These are phyloP conservation scores for Colletotrichum aenigma DNA, from an alignment of 2,329 filamentous ascomycete species.

Conservation along the genomic window DNA sequence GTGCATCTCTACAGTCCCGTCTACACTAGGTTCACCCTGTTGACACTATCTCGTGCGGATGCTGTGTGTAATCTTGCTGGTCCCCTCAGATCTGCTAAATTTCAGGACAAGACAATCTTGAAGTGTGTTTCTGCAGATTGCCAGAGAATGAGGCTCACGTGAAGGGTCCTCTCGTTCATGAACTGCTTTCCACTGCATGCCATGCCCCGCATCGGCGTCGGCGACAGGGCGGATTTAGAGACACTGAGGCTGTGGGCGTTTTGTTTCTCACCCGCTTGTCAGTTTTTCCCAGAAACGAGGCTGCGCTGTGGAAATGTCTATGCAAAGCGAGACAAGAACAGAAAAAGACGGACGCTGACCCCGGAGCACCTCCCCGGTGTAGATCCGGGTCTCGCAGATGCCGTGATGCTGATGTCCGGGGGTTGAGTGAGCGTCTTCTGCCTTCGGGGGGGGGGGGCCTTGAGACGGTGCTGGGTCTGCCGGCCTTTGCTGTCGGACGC, in stretches of 20 bases:
- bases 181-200: not conserved
- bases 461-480: not conserved
- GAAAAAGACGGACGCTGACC: not conserved
- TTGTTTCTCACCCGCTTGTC: not conserved
- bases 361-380: not conserved
- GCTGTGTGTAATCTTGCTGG: not conserved
- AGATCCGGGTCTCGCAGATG: conserved; percentile 4
- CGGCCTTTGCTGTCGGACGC: not conserved
- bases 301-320: not conserved
- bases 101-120: not conserved
- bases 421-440: not conserved
- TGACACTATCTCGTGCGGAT: not conserved
- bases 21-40: not conserved
- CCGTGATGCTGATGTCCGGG: not conserved
- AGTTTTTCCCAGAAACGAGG: not conserved
- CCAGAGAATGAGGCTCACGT: not conserved
- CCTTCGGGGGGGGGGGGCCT: not conserved
- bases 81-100: not conserved
- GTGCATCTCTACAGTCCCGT: not conserved
- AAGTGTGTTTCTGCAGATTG: not conserved
- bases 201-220: not conserved
- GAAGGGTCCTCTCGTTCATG: not conserved
- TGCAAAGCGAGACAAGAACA: not conserved
- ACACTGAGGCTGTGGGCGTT: not conserved
- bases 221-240: not conserved